A percentile compares a stretch with the other conserved stretches of the same genome.
Evolutionary conservation across 2,329 filamentous ascomycete species (phyloP).

Genomic region (Kalmusia sp.): DNA sequence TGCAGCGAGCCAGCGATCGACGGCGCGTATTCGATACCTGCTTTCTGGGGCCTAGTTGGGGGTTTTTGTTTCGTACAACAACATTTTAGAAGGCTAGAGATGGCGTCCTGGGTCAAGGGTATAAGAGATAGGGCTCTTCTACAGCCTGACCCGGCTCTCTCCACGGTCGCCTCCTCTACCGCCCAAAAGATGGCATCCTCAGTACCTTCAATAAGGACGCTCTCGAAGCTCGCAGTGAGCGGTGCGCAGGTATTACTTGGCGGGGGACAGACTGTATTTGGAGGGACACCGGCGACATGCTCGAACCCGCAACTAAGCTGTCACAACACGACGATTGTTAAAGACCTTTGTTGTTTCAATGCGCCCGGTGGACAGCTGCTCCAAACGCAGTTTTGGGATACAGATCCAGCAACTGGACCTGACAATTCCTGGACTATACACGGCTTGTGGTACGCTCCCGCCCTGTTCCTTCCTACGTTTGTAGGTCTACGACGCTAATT

Average conservation of each 20-base stretch:
- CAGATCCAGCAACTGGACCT: slow-evolving; percentile 68
- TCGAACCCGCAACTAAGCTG: slow-evolving; percentile 64
- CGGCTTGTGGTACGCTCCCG: slow-evolving; percentile 64
- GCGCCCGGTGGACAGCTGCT: slow-evolving; percentile 74
- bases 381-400: slow-evolving; percentile 81
- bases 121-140: slow-evolving; percentile 10
- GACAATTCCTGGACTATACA: slow-evolving; percentile 77
- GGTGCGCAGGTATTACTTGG: slow-evolving; percentile 43
- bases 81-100: slow-evolving; percentile 1
- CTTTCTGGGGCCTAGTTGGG: slow-evolving; percentile 11
- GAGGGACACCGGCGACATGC: slow-evolving; percentile 35
- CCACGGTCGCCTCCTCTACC: slow-evolving; percentile 15
- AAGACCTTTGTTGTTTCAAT: slow-evolving; percentile 77
- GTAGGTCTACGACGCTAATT: neutral
- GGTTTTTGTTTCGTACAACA: neutral
- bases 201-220: slow-evolving; percentile 43
- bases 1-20: neutral
- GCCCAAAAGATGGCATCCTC: slow-evolving; percentile 31
- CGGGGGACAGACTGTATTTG: slow-evolving; percentile 33
- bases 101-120: slow-evolving; percentile 6
- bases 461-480: neutral
- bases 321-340: slow-evolving; percentile 65
- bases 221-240: slow-evolving; percentile 46
- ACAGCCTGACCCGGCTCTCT: neutral
- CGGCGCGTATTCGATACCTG: slow-evolving; percentile 5